Conservation (phyloP, 2,329 filamentous ascomycete genomes). For the Cercospora canescens region DNA sequence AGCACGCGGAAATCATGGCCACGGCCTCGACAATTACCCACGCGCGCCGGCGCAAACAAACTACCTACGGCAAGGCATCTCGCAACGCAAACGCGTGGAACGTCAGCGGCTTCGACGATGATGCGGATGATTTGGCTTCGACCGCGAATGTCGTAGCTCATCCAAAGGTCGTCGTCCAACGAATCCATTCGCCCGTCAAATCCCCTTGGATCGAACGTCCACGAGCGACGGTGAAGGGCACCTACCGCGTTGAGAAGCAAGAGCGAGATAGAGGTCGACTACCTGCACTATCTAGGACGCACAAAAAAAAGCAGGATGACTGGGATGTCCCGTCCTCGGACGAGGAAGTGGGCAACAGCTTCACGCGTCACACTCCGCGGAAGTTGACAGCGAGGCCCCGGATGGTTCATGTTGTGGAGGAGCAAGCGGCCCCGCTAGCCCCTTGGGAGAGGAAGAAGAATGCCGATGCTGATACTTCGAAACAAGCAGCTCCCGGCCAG, state of each 20-base stretch:
- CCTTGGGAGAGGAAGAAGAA: slow-evolving; percentile 30
- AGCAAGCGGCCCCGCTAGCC: slow-evolving; percentile 21
- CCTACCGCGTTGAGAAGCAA: slow-evolving; percentile 19
- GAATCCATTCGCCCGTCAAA: slow-evolving; percentile 1
- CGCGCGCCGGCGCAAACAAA: slow-evolving; percentile 26
- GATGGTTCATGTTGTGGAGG: slow-evolving; percentile 15
- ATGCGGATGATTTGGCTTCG: slow-evolving; percentile 22
- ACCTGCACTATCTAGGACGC: slow-evolving; percentile 15
- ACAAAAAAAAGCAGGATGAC: slow-evolving; percentile 29
- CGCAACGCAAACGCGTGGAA: slow-evolving; percentile 23
- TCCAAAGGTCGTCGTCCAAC: neutral
- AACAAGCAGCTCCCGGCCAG: neutral
- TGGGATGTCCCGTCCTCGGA: slow-evolving; percentile 46
- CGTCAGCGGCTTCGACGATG: slow-evolving; percentile 15
- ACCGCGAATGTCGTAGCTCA: neutral
- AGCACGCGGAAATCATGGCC: slow-evolving; percentile 14
- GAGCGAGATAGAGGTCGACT: slow-evolving; percentile 5
- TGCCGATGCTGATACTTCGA: neutral
- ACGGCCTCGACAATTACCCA: slow-evolving; percentile 16
- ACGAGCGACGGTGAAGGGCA: slow-evolving; percentile 13
- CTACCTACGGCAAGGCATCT: slow-evolving; percentile 27
- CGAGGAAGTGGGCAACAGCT: slow-evolving; percentile 30
- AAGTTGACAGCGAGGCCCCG: slow-evolving; percentile 15
- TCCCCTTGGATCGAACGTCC: neutral
- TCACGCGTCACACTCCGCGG: slow-evolving; percentile 21